Base-by-base conservation (phyloP, 192 early-diverging fungal genomes). In the Podila horticola region DNA sequence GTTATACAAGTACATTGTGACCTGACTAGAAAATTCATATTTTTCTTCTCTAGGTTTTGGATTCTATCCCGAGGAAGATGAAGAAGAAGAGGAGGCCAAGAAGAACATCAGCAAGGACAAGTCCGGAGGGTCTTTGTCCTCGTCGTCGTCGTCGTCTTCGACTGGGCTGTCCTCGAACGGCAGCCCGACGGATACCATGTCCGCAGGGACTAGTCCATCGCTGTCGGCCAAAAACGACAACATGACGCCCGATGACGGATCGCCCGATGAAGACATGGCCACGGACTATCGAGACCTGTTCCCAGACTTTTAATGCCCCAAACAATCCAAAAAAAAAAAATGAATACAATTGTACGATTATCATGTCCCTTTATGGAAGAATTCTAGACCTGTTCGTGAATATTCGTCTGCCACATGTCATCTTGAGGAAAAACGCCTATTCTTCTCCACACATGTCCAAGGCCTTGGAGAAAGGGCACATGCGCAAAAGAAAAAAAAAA, bases 291-390 rank as follows among this genome's bases (percentile, higher is more conserved):
- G 67, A 58, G 74, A 88, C 62, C 67, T 84, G 15, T 88, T 88
- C 29, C 77, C 83, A 57, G 86, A 88, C 48, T 88, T 88, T 79
- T 87, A 81, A 72, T 50, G n/a, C 19, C n/a, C 9, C 22, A 11
- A 38, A 33, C 51, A 64, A 51, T 13, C 31, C 30, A 30, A 38
- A 26, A 58, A 66, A 60, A 41, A 24, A 33, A 26, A 33, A 30
- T 20, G 22, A 26, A 60, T 41, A 30, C 28, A 24, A 60, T 24
- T 59, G 58, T 49, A 33, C 52, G 34, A 5, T 57, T 41, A 34
- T 36, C 17, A 20, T 49, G 29, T 48, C 45, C 15, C 7, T 6
- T 5, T 29, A 6, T 55, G 24, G 20, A 22, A 12, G 15, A 45
- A 45, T 15, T 45, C 41, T 45, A 45, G 41, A 15, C 41, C 41